Conservation (phyloP, 2,329 filamentous ascomycete genomes). For the Calonectria leucothoes region DNA sequence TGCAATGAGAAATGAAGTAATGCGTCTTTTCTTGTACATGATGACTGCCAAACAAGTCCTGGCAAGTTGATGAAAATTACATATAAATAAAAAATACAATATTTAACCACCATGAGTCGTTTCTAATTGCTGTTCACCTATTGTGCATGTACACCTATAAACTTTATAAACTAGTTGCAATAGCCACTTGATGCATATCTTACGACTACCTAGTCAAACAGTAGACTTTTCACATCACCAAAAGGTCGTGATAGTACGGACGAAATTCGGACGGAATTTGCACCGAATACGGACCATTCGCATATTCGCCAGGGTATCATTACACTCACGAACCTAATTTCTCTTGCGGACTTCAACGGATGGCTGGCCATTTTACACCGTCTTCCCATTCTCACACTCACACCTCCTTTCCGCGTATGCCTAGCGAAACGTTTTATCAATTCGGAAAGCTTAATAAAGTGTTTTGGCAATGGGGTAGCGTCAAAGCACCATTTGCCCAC, state of each 20-base stretch:
- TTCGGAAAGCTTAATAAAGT: neutral
- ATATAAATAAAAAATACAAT: neutral
- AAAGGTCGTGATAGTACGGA: neutral
- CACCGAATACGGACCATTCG: neutral
- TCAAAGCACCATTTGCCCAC: neutral
- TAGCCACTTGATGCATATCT: too few relatives aligned
- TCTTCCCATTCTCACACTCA: neutral
- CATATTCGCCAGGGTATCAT: neutral
- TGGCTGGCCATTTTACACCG: neutral
- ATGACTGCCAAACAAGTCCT: neutral
- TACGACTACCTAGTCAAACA: neutral
- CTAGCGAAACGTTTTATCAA: neutral
- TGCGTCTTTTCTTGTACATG: neutral
- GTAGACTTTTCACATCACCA: neutral
- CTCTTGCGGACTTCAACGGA: neutral
- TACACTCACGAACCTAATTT: neutral
- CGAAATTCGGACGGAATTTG: neutral
- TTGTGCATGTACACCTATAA: neutral
- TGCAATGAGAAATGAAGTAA: neutral
- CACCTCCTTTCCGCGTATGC: neutral
- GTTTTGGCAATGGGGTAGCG: neutral
- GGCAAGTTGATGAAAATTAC: neutral
- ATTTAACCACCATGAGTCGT: neutral
- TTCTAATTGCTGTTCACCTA: neutral
- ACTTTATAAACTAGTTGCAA: too few relatives aligned